Evolutionary conservation across 1,284 basidiomycete genomes (phyloP), one percentile per base, ranked within the genome.

Genomic region (Moesziomyces aphidis): DNA sequence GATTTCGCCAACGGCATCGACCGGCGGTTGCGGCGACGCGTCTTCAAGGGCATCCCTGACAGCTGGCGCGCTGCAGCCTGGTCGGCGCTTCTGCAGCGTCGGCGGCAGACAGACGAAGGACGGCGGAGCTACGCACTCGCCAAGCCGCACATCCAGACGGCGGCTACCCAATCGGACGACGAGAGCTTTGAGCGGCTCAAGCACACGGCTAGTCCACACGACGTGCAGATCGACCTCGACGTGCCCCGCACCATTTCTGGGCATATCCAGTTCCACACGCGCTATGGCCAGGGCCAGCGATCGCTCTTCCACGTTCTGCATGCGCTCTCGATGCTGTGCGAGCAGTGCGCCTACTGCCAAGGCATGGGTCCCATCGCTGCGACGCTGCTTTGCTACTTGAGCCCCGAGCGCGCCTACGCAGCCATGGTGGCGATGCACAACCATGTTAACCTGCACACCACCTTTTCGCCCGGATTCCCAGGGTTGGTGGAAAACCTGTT

Each of bases 351-450:
- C 3, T 99, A 99, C 85, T 96, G 96, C 61, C 97, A 99, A 86
- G 96, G 97, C 54, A 99, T 99, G 96, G 96, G 97, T 0, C 93
- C 95, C 7, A 93, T 99, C 56, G 95, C 95, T 0, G 94, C 95
- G 0, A 97, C 95, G 1, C 88, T 99, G 31, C 88, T 99, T 17
- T 95, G 93, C 86, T 98, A 99, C 85, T 92, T 94, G 22, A 55
- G 58, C 52, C 68, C 73, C 3, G 81, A 88, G 86, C 90, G 90
- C 66, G 92, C 91, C 3, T 98, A 96, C 82, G 89, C 92, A 2
- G 88, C 90, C 22, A 89, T 99, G 62, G 90, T 93, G 34, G 90
- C 91, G 39, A 86, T 99, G 36, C 82, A 82, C 61, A 73, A 79
- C 85, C 91, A 93, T 85, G 97, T 97, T 85, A 88, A 88, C 42